A percentile compares a stretch with the other conserved stretches of the same genome.
phyloP scores from a whole-genome alignment of 2,329 filamentous ascomycete genomes.

The Apiospora phragmitis region DNA sequence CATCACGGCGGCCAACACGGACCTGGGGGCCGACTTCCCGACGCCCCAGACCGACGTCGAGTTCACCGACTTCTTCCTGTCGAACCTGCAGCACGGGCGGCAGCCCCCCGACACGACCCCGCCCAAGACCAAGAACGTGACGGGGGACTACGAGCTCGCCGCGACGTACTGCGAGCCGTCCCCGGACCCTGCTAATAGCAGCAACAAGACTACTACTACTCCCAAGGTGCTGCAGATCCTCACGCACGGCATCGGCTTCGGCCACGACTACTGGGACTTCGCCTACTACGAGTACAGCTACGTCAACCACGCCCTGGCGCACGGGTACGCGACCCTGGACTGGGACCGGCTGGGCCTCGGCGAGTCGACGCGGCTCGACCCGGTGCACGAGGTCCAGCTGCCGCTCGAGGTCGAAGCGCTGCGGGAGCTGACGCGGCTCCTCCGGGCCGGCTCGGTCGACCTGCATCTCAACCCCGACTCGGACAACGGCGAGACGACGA shows the following conservation, averaged over 20 bases:
- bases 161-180: conserved; percentile 61
- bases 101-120: background rate
- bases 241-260: conserved; percentile 56
- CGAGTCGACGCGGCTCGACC: conserved; percentile 57
- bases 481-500: background rate
- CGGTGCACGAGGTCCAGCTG: conserved; percentile 60
- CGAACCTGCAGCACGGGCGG: conserved; percentile 12
- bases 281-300: conserved; percentile 64
- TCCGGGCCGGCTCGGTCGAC: conserved; percentile 47
- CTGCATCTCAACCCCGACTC: conserved; percentile 36
- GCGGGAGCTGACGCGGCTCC: conserved; percentile 48
- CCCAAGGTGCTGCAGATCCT: conserved; percentile 46
- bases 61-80: conserved; percentile 54
- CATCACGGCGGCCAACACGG: conserved; percentile 53
- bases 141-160: conserved; percentile 56
- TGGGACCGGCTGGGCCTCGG: conserved; percentile 65
- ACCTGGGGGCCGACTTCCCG: conserved; percentile 46
- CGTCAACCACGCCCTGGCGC: conserved; percentile 52
- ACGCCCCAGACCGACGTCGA: conserved; percentile 54
- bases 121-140: conserved; percentile 38
- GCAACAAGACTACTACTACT: conserved; percentile 22
- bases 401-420: conserved; percentile 60
- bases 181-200: conserved; percentile 29
- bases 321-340: conserved; percentile 59
- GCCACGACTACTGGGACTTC: conserved; percentile 63